Conservation (phyloP, 1,284 basidiomycete genomes). For the Ganoderma lingzhi region DNA sequence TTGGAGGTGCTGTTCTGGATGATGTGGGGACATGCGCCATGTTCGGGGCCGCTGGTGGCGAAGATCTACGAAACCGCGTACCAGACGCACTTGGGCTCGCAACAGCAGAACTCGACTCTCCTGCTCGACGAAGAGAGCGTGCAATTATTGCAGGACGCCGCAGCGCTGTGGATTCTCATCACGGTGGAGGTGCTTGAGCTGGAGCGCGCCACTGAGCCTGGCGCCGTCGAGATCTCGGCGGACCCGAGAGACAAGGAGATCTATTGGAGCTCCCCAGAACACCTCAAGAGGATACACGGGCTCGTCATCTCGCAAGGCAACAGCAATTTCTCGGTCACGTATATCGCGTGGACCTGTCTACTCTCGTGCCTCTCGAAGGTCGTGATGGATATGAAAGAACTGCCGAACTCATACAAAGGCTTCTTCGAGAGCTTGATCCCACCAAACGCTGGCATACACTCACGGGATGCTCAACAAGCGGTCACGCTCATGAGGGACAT, state of each 20-base stretch:
- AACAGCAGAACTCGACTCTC: constrained; percentile 72
- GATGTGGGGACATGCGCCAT: constrained; percentile 81
- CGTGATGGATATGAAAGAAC: constrained; percentile 53
- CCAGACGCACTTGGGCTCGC: constrained; percentile 69
- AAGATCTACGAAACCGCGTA: constrained; percentile 73
- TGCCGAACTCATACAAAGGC: constrained; percentile 59
- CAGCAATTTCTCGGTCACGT: constrained; percentile 71
- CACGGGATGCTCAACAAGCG: constrained; percentile 63
- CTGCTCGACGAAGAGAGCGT: constrained; percentile 78
- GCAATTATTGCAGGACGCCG: constrained; percentile 71
- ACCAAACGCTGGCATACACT: constrained; percentile 49
- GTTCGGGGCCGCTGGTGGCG: constrained; percentile 68
- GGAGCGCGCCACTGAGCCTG: constrained; percentile 72
- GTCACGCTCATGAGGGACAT: constrained; percentile 62
- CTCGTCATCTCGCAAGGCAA: constrained; percentile 64
- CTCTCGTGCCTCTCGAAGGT: constrained; percentile 65
- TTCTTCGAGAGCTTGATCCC: constrained; percentile 66
- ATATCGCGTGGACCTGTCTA: constrained; percentile 83
- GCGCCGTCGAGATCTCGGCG: constrained; percentile 59
- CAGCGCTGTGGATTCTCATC: constrained; percentile 79
- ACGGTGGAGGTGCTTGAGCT: constrained; percentile 84
- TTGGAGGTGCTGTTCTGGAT: constrained; percentile 88
- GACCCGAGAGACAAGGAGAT: constrained; percentile 55
- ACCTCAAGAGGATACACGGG: constrained; percentile 68
- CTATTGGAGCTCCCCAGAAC: constrained; percentile 64